Percentiles rank a stretch among this genome's conserved stretches.
Conservation (phyloP, 179 eudicot genomes). For the Beta lomatogona region DNA sequence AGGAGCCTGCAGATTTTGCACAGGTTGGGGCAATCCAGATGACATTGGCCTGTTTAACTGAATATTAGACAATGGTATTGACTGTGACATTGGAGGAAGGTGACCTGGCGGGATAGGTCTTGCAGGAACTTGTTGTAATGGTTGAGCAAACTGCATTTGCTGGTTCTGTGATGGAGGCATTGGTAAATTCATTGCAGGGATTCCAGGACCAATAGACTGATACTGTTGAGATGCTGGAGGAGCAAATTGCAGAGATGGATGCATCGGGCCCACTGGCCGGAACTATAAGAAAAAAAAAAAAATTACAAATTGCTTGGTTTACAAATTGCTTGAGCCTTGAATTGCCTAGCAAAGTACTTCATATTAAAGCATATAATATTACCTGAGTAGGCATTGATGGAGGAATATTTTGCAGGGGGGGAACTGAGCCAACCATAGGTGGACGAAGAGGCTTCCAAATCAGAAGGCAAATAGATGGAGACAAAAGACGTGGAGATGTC, state of each 20-base stretch:
- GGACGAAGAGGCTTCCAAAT: slow-evolving; percentile 63
- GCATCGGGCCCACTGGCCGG: slow-evolving; percentile 56
- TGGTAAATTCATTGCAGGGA: slow-evolving; percentile 49
- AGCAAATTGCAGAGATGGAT: slow-evolving; percentile 60
- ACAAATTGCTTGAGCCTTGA: too few relatives aligned
- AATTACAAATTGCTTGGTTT: not conserved
- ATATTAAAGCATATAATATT: slow-evolving; percentile 20
- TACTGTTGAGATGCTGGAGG: slow-evolving; percentile 65
- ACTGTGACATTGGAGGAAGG: slow-evolving; percentile 46
- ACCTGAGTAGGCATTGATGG: slow-evolving; percentile 81
- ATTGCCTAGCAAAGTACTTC: not conserved
- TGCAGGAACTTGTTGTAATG: slow-evolving; percentile 56
- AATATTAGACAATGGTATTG: slow-evolving; percentile 51
- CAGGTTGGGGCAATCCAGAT: slow-evolving; percentile 51
- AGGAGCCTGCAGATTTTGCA: slow-evolving; percentile 52
- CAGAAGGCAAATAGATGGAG: slow-evolving; percentile 16
- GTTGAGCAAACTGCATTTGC: slow-evolving; percentile 67
- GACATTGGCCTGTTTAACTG: slow-evolving; percentile 51
- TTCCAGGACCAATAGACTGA: slow-evolving; percentile 52
- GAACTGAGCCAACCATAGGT: slow-evolving; percentile 45
- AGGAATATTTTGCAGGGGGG: slow-evolving; percentile 62
- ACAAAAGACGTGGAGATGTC: slow-evolving; percentile 3
- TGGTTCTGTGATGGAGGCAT: slow-evolving; percentile 58
- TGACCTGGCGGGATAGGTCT: slow-evolving; percentile 55
- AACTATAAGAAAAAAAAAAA: slow-evolving; percentile 48